Conservation (phyloP, 2,329 filamentous ascomycete genomes). For the Aspergillus pseudotamarii region DNA sequence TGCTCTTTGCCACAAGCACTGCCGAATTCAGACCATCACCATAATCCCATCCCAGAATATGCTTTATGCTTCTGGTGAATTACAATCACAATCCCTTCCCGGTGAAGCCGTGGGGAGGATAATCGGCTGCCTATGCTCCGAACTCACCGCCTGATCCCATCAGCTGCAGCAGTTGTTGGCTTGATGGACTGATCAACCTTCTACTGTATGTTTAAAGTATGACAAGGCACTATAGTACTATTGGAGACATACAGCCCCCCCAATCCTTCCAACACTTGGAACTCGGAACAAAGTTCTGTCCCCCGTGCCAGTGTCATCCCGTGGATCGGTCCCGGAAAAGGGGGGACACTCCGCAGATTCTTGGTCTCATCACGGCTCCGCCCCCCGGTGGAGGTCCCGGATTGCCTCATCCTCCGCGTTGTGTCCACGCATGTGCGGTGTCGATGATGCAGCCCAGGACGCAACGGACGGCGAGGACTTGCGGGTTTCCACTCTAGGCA, state of each 20-base stretch:
- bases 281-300: not conserved
- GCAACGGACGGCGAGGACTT: not conserved
- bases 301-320: not conserved
- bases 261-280: not conserved
- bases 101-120: not conserved
- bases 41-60: not conserved
- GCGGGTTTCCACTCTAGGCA: conserved; percentile 1
- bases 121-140: not conserved
- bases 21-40: not conserved
- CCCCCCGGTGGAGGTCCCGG: not conserved
- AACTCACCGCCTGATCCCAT: not conserved
- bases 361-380: not conserved
- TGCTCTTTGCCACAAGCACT: not conserved
- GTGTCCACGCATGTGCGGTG: not conserved
- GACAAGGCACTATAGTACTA: not conserved
- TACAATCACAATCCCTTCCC: not conserved
- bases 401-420: conserved; percentile 1
- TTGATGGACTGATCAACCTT: not conserved
- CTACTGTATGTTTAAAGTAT: not conserved
- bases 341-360: not conserved
- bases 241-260: not conserved
- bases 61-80: not conserved
- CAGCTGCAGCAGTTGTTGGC: not conserved
- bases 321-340: not conserved
- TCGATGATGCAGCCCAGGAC: not conserved